Evolutionary conservation across 768 basidiomycete genomes (phyloP).

Genomic region (Pseudohyphozyma bogoriensis): DNA sequence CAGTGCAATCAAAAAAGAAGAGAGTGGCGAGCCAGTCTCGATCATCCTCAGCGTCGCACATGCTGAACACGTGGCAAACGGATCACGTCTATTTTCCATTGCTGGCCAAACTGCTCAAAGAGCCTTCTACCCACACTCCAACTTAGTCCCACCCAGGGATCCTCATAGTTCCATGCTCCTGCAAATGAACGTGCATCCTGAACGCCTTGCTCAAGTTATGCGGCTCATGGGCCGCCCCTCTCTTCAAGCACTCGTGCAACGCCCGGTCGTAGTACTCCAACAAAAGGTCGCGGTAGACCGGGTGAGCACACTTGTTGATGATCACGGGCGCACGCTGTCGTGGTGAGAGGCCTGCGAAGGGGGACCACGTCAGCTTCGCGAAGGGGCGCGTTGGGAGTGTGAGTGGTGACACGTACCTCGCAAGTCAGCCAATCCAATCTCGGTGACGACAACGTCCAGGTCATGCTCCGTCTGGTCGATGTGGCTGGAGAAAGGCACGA

Average conservation of each 20-base stretch:
- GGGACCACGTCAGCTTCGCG: no score
- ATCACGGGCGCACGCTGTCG: conserved; percentile 34
- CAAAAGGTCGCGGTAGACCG: conserved; percentile 31
- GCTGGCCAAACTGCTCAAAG: no score
- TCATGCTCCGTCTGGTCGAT: conserved; percentile 33
- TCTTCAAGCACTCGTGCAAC: conserved; percentile 32
- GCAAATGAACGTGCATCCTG: conserved; percentile 30
- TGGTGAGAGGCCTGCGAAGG: no score
- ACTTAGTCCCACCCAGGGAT: conserved; percentile 30
- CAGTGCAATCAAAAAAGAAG: no score
- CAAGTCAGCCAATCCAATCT: conserved; percentile 36
- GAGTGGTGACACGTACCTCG: no score
- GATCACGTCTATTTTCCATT: no score
- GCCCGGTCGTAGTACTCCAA: conserved; percentile 34
- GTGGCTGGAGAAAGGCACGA: conserved; percentile 35
- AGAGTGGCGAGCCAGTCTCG: no score
- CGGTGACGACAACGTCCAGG: conserved; percentile 32
- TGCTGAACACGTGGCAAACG: no score
- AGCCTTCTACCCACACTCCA: no score
- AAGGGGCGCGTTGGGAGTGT: no score
- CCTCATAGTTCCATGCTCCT: conserved; percentile 35
- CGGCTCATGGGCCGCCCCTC: conserved; percentile 31
- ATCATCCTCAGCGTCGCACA: no score
- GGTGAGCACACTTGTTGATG: conserved; percentile 35
- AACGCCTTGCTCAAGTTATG: conserved; percentile 33